Conservation (phyloP, 169 alveolate genomes). For the Plasmodium knowlesi region DNA sequence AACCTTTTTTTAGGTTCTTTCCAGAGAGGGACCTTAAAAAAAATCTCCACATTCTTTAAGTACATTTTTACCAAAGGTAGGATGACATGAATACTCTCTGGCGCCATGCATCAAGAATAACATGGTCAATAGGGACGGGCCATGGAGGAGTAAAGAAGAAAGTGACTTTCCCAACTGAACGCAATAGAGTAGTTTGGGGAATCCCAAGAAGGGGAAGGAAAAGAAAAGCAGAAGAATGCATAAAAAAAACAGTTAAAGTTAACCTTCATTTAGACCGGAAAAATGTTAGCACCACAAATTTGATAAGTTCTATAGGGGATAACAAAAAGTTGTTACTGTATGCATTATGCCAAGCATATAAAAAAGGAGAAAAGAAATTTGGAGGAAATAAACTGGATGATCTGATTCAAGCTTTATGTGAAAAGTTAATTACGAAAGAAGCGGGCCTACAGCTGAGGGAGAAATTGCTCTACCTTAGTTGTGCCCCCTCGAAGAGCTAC, state of each 20-base stretch:
- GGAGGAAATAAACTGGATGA: background rate
- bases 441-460: background rate
- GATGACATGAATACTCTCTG: background rate
- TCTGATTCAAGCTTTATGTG: background rate
- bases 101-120: background rate
- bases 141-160: background rate
- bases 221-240: background rate
- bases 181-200: background rate
- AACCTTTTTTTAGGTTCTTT: background rate
- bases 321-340: conserved; percentile 38
- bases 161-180: background rate
- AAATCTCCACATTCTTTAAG: background rate
- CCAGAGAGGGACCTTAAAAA: background rate
- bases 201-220: background rate
- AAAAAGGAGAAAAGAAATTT: background rate
- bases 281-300: conserved; percentile 10
- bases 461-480: conserved; percentile 50
- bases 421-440: conserved; percentile 5
- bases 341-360: conserved; percentile 19
- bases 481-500: conserved; percentile 19
- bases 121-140: background rate
- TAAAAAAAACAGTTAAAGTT: background rate
- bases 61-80: background rate
- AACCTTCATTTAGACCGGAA: conserved; percentile 3
- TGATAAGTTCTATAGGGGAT: conserved; percentile 23